Base-by-base conservation (phyloP, 2,329 filamentous ascomycete species). In the Paecilomyces niveus region DNA sequence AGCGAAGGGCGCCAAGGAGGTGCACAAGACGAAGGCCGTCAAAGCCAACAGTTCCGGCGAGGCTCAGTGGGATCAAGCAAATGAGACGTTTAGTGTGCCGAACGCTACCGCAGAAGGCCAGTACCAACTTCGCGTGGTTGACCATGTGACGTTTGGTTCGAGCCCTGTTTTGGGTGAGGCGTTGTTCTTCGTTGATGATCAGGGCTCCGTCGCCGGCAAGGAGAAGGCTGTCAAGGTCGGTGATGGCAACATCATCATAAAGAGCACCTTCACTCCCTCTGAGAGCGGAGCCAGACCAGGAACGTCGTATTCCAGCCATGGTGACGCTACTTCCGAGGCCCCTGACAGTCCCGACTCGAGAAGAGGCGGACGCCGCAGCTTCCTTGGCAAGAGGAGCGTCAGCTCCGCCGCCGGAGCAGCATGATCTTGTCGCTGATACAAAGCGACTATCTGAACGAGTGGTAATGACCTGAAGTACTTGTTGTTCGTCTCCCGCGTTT, bases 11-110 rank as follows among this genome's bases (percentile, higher is more conserved):
- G 80, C 75, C 54, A 97, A 94, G 77, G 84, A 89, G 53, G 79
- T 99, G 53, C 87, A 92, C 77, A 97, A 97, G 80, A 97, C 92
- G 22, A 96, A 96, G 72, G 89, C 94, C 63, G 84, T 89, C 77
- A 96, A 96, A 74, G 83, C 87, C 39, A 60, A 63, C 0, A 77
- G 83, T 2, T 79, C 78, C 1, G 90, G 89, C 1, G 76, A 81
- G 3, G 83, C 90, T 61, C 81, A 79, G 18, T 96, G 86, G 72
- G 87, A 91, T 62, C 77, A 8, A 77, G 81, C 54, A 74, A 78
- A 29, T 62, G 90, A 96, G 72, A 86, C 85, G 0, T 93, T 94
- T 80, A 92, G 87, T 68, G 81, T 89, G 22, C 79, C 82, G 10
- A 95, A 92, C 75, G 70, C 70, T 9, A 83, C 87, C 0, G 87